These are phyloP conservation scores for Lepidium didymum DNA, from an alignment of 345 rosid genomes.

Conservation along the genomic window DNA sequence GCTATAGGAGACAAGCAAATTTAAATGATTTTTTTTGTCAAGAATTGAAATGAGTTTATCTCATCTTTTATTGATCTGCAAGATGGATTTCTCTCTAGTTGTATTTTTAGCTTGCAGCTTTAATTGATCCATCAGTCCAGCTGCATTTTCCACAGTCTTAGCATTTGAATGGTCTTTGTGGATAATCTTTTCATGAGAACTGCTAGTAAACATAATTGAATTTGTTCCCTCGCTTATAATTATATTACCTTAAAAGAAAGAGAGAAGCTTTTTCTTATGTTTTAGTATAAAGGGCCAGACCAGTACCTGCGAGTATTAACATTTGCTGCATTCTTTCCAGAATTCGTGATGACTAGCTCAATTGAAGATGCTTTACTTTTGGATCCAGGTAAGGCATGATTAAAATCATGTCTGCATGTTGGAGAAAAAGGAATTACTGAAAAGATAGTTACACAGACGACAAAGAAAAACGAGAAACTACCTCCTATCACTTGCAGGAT, in stretches of 20 bases:
- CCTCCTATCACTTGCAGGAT: conserved; percentile 18
- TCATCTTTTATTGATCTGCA: conserved; percentile 35
- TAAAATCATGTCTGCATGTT: conserved; percentile 29
- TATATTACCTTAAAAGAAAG: not conserved
- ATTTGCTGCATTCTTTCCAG: conserved; percentile 24
- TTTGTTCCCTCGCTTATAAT: not conserved
- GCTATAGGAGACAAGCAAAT: not conserved
- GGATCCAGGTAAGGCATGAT: conserved; percentile 25
- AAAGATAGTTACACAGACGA: not conserved
- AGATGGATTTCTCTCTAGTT: conserved; percentile 31
- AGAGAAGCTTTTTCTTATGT: not conserved
- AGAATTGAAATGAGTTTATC: conserved; percentile 1
- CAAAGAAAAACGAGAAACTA: not conserved
- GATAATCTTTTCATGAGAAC: conserved; percentile 15
- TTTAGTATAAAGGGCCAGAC: not conserved
- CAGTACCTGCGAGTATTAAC: conserved; percentile 30
- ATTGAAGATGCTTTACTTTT: conserved; percentile 15
- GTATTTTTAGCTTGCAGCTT: conserved; percentile 33
- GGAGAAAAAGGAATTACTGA: not conserved
- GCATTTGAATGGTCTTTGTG: conserved; percentile 29
- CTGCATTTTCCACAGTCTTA: conserved; percentile 21
- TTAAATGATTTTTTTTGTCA: no score
- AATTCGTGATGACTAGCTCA: conserved; percentile 27
- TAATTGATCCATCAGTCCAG: conserved; percentile 27
- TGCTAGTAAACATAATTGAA: not conserved